A percentile compares a stretch with the other conserved stretches of the same genome.
Evolutionary conservation across 257 asterid genomes (phyloP).

Genomic region (Solanum peruvianum): DNA sequence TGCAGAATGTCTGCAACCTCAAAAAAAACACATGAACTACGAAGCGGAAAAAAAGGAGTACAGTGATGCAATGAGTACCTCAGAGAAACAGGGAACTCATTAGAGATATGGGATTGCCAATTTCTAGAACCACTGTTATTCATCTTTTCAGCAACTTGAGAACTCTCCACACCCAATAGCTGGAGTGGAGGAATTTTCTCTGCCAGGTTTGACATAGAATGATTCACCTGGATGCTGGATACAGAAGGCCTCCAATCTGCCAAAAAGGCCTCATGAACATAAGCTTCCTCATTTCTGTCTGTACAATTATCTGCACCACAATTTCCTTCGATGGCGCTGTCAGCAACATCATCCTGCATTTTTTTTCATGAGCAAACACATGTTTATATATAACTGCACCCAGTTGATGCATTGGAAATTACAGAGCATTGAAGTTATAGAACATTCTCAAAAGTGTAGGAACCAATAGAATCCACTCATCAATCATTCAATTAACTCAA

Average conservation of each 20-base stretch:
- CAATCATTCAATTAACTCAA: background rate
- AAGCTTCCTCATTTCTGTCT: constrained; percentile 74
- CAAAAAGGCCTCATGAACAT: constrained; percentile 94
- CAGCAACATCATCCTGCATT: constrained; percentile 53
- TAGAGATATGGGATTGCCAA: constrained; percentile 18
- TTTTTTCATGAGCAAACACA: background rate
- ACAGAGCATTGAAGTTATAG: background rate
- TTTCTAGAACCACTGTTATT: constrained; percentile 17
- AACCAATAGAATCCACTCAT: background rate
- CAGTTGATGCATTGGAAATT: background rate
- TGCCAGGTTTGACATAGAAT: background rate
- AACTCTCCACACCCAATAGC: constrained; percentile 19
- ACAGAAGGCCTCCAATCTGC: constrained; percentile 80
- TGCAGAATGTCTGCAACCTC: background rate
- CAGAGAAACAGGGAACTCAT: constrained; percentile 29
- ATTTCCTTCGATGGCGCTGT: constrained; percentile 38
- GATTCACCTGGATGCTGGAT: constrained; percentile 21
- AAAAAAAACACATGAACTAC: background rate
- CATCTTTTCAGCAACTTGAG: constrained; percentile 26
- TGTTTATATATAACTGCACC: background rate
- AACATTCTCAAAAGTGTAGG: background rate
- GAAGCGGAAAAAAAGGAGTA: background rate
- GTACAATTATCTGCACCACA: constrained; percentile 28
- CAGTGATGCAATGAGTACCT: constrained; percentile 27
- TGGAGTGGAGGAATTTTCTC: constrained; percentile 7